phyloP scores from a whole-genome alignment of 2,329 filamentous ascomycete species.

The Byssoonygena ceratinophila region DNA sequence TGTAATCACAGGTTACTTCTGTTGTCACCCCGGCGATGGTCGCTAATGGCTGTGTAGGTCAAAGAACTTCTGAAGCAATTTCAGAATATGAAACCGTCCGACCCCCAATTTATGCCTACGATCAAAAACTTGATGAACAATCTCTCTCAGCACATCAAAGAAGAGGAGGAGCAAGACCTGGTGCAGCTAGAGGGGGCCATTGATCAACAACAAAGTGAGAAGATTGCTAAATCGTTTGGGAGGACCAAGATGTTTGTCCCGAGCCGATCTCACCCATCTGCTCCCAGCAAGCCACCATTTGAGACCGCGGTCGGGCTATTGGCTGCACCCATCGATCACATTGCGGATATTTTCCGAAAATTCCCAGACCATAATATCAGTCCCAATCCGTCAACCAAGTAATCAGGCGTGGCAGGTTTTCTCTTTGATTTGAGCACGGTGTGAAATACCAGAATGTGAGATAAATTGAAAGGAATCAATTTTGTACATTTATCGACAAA shows the following conservation, averaged over 20 bases:
- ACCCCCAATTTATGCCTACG: conserved; percentile 37
- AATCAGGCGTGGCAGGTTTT: neutral
- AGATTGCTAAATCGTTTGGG: conserved; percentile 37
- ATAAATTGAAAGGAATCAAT: too few species aligned
- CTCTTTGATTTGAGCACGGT: too few species aligned
- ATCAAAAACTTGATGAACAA: conserved; percentile 38
- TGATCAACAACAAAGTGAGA: conserved; percentile 26
- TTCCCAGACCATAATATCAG: conserved; percentile 35
- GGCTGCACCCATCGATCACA: conserved; percentile 47
- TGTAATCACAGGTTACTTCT: neutral
- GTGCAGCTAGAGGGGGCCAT: conserved; percentile 40
- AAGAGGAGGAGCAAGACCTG: conserved; percentile 44
- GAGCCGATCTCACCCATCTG: conserved; percentile 42
- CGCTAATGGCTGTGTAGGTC: conserved; percentile 31
- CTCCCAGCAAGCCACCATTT: conserved; percentile 45
- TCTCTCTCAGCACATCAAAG: conserved; percentile 40
- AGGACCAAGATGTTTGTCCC: conserved; percentile 48
- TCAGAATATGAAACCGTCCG: conserved; percentile 35
- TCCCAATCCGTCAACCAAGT: conserved; percentile 13
- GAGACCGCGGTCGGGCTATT: conserved; percentile 47
- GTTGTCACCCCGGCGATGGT: neutral
- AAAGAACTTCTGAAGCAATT: conserved; percentile 44
- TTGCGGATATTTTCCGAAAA: conserved; percentile 46
- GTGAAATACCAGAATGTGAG: too few species aligned
- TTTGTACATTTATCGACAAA: too few species aligned